Percentiles rank a stretch among this genome's conserved stretches.
These are phyloP conservation scores for Marchantia paleacea DNA, from an alignment of 225 moss, liverwort and hornwort species.

Conservation along the genomic window DNA sequence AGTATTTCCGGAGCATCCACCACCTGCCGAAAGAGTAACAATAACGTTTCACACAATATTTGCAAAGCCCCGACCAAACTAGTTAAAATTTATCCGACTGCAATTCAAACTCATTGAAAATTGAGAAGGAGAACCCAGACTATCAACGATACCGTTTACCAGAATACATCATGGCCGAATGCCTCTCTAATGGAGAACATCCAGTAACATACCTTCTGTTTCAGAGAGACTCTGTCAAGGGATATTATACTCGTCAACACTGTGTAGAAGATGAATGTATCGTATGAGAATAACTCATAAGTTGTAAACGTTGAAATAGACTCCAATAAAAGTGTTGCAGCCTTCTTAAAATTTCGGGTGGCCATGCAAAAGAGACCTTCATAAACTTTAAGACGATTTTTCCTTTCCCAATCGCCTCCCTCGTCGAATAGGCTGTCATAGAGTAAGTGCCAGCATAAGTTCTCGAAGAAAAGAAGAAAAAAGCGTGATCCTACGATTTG, in stretches of 20 bases:
- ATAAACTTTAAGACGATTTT: slow-evolving; percentile 95
- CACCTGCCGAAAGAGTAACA: slow-evolving; percentile 38
- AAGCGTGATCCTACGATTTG: not conserved
- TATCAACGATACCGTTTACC: not conserved
- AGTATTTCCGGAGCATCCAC: slow-evolving; percentile 99
- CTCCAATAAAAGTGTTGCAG: slow-evolving; percentile 83
- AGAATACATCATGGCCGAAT: not conserved
- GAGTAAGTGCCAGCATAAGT: not conserved
- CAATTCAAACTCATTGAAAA: not conserved
- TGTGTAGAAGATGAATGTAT: slow-evolving; percentile 94
- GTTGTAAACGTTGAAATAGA: slow-evolving; percentile 99
- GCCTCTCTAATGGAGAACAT: not conserved
- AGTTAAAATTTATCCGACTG: not conserved
- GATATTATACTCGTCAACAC: slow-evolving; percentile 95
- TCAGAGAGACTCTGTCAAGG: slow-evolving; percentile 87
- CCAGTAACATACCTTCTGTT: slow-evolving; percentile 57
- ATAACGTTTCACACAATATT: not conserved
- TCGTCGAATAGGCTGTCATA: slow-evolving; percentile 71
- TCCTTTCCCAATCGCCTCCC: slow-evolving; percentile 98
- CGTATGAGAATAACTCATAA: slow-evolving; percentile 92
- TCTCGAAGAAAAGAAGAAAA: not conserved
- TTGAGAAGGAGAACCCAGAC: not conserved
- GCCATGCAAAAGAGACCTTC: slow-evolving; percentile 97
- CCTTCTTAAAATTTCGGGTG: slow-evolving; percentile 92
- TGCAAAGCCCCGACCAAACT: not conserved